Evolutionary conservation across 371 early-diverging fungal species (phyloP).

Genomic region (Mucor mucedo): DNA sequence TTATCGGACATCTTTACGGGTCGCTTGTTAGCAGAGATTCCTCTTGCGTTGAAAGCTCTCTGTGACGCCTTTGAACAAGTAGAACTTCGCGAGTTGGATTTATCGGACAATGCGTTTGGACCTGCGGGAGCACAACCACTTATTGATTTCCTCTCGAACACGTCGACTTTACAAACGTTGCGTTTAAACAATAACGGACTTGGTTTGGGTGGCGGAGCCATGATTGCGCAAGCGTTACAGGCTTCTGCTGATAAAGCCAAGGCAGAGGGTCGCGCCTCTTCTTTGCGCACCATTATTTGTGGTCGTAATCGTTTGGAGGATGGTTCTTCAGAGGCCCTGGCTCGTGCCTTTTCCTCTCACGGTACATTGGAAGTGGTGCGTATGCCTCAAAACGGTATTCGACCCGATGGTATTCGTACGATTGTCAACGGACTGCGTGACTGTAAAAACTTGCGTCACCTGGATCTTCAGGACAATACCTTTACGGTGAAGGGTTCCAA

Average conservation of each 20-base stretch:
- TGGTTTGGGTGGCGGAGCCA: slow-evolving; percentile 86
- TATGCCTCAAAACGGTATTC: slow-evolving; percentile 97
- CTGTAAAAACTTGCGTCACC: slow-evolving; percentile 72
- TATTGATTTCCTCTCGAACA: slow-evolving; percentile 81
- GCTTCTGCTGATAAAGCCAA: slow-evolving; percentile 72
- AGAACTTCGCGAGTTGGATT: slow-evolving; percentile 78
- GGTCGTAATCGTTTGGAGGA: slow-evolving; percentile 96
- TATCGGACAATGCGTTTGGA: slow-evolving; percentile 98
- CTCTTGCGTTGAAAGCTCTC: slow-evolving; percentile 80
- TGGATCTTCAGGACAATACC: slow-evolving; percentile 97
- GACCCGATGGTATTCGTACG: slow-evolving; percentile 86
- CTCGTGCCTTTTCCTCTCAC: slow-evolving; percentile 85
- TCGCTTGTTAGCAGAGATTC: slow-evolving; percentile 89
- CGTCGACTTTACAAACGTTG: slow-evolving; percentile 76
- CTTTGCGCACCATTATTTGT: slow-evolving; percentile 80
- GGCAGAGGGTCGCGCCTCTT: slow-evolving; percentile 66
- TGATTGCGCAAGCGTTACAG: slow-evolving; percentile 86
- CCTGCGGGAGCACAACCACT: slow-evolving; percentile 92
- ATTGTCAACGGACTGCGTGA: slow-evolving; percentile 72
- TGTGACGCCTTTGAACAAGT: slow-evolving; percentile 83
- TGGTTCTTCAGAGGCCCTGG: slow-evolving; percentile 74
- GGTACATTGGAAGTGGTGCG: slow-evolving; percentile 79
- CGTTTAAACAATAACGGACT: slow-evolving; percentile 97
- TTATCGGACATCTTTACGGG: slow-evolving; percentile 95
- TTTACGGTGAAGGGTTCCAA: slow-evolving; percentile 84